Conservation (phyloP, 2,329 filamentous ascomycete species). For the Xylaria multiplex region DNA sequence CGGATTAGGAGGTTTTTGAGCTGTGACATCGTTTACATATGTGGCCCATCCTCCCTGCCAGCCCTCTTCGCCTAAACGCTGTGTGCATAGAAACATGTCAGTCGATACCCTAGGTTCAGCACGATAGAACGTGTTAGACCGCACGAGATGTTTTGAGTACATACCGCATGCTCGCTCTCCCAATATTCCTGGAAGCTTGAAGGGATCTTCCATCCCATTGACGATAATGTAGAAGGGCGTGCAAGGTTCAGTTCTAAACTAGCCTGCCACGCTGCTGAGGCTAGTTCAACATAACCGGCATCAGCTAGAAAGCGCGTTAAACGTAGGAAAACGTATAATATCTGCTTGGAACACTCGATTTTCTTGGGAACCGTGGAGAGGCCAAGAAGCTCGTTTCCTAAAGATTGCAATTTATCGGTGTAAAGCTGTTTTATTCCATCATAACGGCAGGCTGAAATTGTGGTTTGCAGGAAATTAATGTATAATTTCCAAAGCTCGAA, state of each 20-base stretch:
- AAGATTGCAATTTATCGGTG: constrained; percentile 63
- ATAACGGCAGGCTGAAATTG: constrained; percentile 73
- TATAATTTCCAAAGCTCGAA: constrained; percentile 78
- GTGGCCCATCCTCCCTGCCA: constrained; percentile 79
- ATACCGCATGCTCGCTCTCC: constrained; percentile 72
- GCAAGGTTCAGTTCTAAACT: constrained; percentile 77
- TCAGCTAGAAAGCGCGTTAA: constrained; percentile 79
- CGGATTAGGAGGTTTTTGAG: constrained; percentile 56
- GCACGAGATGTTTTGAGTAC: no score
- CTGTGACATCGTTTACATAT: constrained; percentile 54
- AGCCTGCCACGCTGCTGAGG: constrained; percentile 84
- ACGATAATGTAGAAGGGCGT: constrained; percentile 55
- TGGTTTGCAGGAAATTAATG: constrained; percentile 77
- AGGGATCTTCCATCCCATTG: constrained; percentile 46
- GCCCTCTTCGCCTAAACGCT: constrained; percentile 78
- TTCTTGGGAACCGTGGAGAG: constrained; percentile 19
- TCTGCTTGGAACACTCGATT: constrained; percentile 51
- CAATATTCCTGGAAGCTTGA: constrained; percentile 76
- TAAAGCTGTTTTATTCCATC: constrained; percentile 71
- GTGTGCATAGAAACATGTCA: constrained; percentile 48
- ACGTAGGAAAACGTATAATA: constrained; percentile 78
- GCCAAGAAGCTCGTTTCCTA: constrained; percentile 37
- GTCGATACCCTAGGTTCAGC: no score
- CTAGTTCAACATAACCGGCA: constrained; percentile 80
- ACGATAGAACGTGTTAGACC: no score